These are phyloP conservation scores for Chrysophaeum taylorii DNA, from an alignment of 352 stramenopile genomes.

Conservation along the genomic window DNA sequence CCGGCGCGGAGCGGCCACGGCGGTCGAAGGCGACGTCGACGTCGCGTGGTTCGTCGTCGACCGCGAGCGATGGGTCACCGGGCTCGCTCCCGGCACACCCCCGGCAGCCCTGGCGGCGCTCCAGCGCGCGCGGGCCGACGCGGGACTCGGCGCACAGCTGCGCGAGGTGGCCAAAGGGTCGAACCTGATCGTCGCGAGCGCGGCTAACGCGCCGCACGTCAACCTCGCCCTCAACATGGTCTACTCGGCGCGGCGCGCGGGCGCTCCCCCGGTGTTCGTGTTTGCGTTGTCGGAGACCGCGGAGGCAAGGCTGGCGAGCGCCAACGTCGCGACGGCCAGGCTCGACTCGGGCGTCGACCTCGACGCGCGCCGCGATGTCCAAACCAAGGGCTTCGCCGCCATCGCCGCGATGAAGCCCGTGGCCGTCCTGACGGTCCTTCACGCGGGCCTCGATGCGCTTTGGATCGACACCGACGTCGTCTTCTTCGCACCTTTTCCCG, in stretches of 20 bases:
- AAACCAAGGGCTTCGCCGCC: neutral
- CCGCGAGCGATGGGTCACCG: neutral
- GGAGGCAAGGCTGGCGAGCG: neutral
- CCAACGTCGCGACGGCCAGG: neutral
- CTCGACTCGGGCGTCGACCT: neutral
- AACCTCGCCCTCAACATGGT: conserved; percentile 1
- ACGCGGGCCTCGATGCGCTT: neutral
- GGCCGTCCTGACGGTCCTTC: neutral
- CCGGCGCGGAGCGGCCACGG: neutral
- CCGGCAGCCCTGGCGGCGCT: neutral
- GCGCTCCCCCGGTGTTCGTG: neutral
- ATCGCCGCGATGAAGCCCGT: conserved; percentile 5
- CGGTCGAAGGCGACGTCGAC: neutral
- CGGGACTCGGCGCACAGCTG: neutral
- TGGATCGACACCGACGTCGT: conserved; percentile 7
- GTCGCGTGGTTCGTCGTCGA: neutral
- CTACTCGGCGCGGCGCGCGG: too few relatives aligned
- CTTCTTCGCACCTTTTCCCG: neutral
- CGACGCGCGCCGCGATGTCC: neutral
- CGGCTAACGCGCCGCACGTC: neutral
- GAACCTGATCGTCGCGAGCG: neutral
- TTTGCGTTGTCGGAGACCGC: neutral
- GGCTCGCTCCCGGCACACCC: neutral
- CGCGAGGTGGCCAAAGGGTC: neutral
- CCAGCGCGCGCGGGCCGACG: neutral